Base-by-base conservation (phyloP, 2,329 filamentous ascomycete genomes). In the Venturia effusa region DNA sequence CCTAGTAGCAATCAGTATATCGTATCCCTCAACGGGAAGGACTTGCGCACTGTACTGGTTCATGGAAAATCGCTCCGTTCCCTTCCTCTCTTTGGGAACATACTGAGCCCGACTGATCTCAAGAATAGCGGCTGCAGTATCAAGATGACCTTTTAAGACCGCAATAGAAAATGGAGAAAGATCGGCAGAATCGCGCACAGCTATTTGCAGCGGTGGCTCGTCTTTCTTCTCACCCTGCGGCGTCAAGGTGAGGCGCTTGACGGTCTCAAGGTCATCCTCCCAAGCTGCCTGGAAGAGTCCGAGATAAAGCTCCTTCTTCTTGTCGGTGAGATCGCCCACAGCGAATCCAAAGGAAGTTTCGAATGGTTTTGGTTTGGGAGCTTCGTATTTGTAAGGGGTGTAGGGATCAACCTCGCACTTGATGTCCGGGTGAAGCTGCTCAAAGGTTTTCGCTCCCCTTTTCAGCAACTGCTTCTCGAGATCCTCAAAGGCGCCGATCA, bases 211-310 rank as follows among this genome's bases (percentile, higher is more conserved):
- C 0, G 88, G 88, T 0, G 80, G 74, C 62, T 86, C 78, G 4
- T 81, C 74, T 5, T 80, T 74, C 6, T 81, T 75, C 4, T 77
- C 70, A 15, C 82, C 77, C 83, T 86, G 89, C 1, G 81, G 75
- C 13, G 79, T 75, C 24, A 89, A 74, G 1, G 87, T 88, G 43
- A 89, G 76, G 17, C 75, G 73, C 70, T 88, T 89, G 73, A 93
- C 84, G 3, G 77, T 84, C 1, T 83, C 78, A 0, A 88, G 67
- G 68, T 94, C 83, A n/a, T 87, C 88, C 4, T 69, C 69, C 88
- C 88, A 94, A 4, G 84, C 84, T 41, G 89, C 89, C 70, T 93
- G 85, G 71, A 89, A 89, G 77, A 93, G 73, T 66, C 83, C 76
- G 6, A 88, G 66, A 66, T 92, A 93, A 0, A 81, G 86, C 40